Evolutionary conservation across 2,329 filamentous ascomycete species (phyloP).

Genomic region (Botrytis squamosa): DNA sequence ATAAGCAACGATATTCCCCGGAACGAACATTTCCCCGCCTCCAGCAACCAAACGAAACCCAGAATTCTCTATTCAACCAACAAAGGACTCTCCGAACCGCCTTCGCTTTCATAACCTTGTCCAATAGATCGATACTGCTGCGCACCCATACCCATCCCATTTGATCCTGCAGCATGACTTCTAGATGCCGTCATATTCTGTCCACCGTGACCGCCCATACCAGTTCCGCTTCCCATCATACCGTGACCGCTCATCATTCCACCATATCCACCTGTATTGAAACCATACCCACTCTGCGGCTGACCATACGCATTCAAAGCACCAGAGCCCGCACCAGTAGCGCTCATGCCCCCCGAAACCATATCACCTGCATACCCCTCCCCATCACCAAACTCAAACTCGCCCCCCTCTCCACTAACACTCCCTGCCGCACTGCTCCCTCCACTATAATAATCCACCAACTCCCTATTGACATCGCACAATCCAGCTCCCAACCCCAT

Average conservation of each 20-base stretch:
- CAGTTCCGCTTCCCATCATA: constrained; percentile 2
- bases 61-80: constrained; percentile 25
- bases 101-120: constrained; percentile 21
- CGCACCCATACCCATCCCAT: not conserved
- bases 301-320: not conserved
- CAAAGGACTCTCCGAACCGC: constrained; percentile 27
- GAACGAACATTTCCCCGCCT: rapidly evolving
- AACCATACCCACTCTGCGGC: not conserved
- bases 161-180: not conserved
- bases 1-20: not conserved
- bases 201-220: not conserved
- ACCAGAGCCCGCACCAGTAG: not conserved
- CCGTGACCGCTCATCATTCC: not conserved
- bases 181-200: not conserved
- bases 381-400: not conserved
- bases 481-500: not conserved
- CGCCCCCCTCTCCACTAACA: not conserved
- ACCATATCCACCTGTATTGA: not conserved
- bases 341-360: too few relatives aligned
- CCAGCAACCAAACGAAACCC: not conserved
- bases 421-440: not conserved
- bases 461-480: constrained; percentile 7
- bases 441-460: not conserved
- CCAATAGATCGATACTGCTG: not conserved
- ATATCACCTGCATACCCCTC: not conserved